Percentiles rank a stretch among this genome's conserved stretches.
Evolutionary conservation across 2,329 filamentous ascomycete genomes (phyloP).

Genomic region (Ceratocystis albifundus): DNA sequence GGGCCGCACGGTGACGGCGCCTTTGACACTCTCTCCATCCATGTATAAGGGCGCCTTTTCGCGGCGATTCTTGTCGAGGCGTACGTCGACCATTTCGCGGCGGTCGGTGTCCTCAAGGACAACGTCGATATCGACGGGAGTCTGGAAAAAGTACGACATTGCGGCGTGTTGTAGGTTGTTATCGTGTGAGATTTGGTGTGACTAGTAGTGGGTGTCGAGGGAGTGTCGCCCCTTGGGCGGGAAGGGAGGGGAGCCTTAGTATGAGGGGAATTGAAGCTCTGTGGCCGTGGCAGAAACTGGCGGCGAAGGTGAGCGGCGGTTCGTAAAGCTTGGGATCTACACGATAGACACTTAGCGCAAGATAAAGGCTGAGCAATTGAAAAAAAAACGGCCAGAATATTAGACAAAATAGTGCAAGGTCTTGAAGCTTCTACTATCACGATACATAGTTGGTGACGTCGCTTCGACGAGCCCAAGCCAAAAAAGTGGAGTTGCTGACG

Average conservation of each 20-base stretch:
- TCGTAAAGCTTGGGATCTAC: neutral
- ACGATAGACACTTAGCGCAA: neutral
- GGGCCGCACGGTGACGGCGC: slow-evolving; percentile 82
- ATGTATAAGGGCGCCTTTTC: slow-evolving; percentile 96
- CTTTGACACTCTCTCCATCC: slow-evolving; percentile 97
- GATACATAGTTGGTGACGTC: slow-evolving; percentile 4
- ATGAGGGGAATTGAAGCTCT: neutral
- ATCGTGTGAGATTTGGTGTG: neutral
- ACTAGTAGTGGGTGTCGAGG: neutral
- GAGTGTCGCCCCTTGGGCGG: neutral
- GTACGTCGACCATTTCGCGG: slow-evolving; percentile 89
- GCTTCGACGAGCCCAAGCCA: neutral
- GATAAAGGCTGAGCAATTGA: neutral
- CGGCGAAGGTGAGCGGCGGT: neutral
- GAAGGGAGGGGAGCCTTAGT: too few species aligned
- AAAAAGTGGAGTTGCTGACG: slow-evolving; percentile 2
- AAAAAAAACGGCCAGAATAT: too few species aligned
- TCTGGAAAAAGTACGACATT: slow-evolving; percentile 98
- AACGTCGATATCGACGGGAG: slow-evolving; percentile 96
- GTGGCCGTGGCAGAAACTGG: neutral
- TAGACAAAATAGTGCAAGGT: neutral
- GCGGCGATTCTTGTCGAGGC: slow-evolving; percentile 93
- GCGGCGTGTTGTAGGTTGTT: slow-evolving; percentile 25
- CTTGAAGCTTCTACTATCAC: neutral
- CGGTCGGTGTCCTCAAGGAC: slow-evolving; percentile 93